A percentile compares a stretch with the other conserved stretches of the same genome.
phyloP scores from a whole-genome alignment of 352 stramenopile species.

The Thalassiosira hispida region DNA sequence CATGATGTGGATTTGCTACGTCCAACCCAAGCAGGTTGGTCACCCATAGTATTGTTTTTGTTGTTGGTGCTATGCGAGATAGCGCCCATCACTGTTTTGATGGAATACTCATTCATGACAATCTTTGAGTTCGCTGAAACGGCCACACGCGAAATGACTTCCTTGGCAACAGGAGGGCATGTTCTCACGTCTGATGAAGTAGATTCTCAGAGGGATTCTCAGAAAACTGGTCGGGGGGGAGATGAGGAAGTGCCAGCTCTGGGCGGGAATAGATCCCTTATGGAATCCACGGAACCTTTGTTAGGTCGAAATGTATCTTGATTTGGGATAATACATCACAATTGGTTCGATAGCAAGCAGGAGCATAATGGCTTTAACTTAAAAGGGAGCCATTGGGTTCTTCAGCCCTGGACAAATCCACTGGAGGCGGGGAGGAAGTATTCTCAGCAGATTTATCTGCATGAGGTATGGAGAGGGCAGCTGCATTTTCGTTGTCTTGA shows the following conservation, averaged over 20 bases:
- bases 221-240: not conserved
- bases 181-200: constrained; percentile 8
- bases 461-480: not conserved
- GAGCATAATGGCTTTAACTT: no score
- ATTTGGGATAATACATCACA: constrained; percentile 8
- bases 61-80: constrained; percentile 77
- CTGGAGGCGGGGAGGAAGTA: not conserved
- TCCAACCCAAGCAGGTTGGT: constrained; percentile 52
- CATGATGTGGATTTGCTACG: constrained; percentile 64
- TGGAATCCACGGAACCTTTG: constrained; percentile 14
- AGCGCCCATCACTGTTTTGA: constrained; percentile 64
- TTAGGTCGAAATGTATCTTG: constrained; percentile 16
- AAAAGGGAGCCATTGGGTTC: no score
- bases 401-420: not conserved
- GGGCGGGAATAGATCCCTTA: not conserved
- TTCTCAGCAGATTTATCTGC: not conserved
- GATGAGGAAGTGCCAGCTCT: constrained; percentile 7
- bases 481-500: constrained; percentile 3
- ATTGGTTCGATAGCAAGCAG: not conserved
- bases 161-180: constrained; percentile 27
- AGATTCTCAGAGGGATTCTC: constrained; percentile 1
- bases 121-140: constrained; percentile 51
- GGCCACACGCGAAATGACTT: constrained; percentile 43
- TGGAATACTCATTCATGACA: constrained; percentile 68
- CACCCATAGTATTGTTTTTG: constrained; percentile 62